Percentiles rank a stretch among this genome's conserved stretches.
Evolutionary conservation across 495 filamentous ascomycete species (phyloP).

Genomic region (Penicillium fimorum): DNA sequence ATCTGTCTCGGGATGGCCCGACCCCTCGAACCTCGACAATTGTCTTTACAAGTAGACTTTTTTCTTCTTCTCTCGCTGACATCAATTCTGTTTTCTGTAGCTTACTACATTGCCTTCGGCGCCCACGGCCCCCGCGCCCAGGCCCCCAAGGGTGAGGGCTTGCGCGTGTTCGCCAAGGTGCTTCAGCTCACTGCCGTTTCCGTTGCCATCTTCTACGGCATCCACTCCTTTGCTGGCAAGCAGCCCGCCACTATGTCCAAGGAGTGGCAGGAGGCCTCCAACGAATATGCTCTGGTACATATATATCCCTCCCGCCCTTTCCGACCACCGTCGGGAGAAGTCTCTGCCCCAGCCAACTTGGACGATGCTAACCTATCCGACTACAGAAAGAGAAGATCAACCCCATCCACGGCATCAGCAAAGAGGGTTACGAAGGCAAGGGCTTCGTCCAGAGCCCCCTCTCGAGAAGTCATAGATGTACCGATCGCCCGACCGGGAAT

Average conservation of each 20-base stretch:
- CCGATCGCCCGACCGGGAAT: constrained; percentile 24
- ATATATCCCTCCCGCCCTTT: constrained; percentile 15
- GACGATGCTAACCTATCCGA: constrained; percentile 18
- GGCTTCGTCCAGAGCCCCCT: constrained; percentile 76
- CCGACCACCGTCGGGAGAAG: constrained; percentile 6
- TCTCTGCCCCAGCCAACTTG: constrained; percentile 6
- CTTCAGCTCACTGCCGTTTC: constrained; percentile 56
- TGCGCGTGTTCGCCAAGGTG: constrained; percentile 71
- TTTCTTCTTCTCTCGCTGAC: constrained; percentile 17
- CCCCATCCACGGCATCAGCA: constrained; percentile 79
- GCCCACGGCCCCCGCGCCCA: constrained; percentile 86
- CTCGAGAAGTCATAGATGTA: constrained; percentile 40
- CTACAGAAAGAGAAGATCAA: constrained; percentile 78
- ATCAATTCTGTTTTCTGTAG: constrained; percentile 46
- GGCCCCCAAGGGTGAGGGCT: constrained; percentile 76
- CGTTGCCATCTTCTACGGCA: constrained; percentile 61
- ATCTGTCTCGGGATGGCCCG: constrained; percentile 3
- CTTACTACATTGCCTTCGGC: constrained; percentile 98
- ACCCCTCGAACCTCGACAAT: constrained; percentile 4
- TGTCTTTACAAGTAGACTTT: constrained; percentile 9
- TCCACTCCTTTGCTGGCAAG: constrained; percentile 64
- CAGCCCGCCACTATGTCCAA: constrained; percentile 84
- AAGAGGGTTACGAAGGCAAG: constrained; percentile 74
- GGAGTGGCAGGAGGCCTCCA: constrained; percentile 89
- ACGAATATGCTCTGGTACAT: constrained; percentile 85